Conservation (phyloP, 2,329 filamentous ascomycete genomes). For the Arthrobotrys musiformis region DNA sequence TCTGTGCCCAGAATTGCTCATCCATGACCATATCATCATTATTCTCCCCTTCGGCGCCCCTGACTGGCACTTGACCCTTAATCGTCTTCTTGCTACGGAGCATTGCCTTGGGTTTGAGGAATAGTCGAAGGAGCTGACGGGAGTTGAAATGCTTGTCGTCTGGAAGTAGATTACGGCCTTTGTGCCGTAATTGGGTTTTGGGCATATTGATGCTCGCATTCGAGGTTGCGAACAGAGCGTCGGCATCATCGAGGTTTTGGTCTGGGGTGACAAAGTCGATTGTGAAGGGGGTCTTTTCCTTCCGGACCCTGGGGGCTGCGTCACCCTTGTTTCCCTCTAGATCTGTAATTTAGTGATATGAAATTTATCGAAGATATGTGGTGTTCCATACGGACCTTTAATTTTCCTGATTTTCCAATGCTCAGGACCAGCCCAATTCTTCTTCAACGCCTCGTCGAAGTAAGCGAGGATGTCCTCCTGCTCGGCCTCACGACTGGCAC, state of each 20-base stretch:
- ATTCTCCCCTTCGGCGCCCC: conserved; percentile 62
- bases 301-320: conserved; percentile 71
- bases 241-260: conserved; percentile 74
- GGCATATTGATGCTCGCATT: conserved; percentile 85
- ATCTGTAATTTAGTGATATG: not conserved
- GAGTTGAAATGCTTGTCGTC: conserved; percentile 99
- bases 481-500: conserved; percentile 76
- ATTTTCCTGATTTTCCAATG: conserved; percentile 98
- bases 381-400: conserved; percentile 71
- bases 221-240: conserved; percentile 83
- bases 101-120: conserved; percentile 90
- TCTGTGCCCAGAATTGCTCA: conserved; percentile 91
- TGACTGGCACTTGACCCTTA: conserved; percentile 48
- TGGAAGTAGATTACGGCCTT: conserved; percentile 88
- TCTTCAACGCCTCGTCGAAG: conserved; percentile 94
- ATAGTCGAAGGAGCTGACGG: conserved; percentile 84
- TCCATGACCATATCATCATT: conserved; percentile 82
- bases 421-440: conserved; percentile 98
- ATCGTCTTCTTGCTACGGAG: conserved; percentile 54
- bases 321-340: conserved; percentile 37
- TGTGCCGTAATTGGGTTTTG: conserved; percentile 95
- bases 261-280: conserved; percentile 86
- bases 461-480: conserved; percentile 98
- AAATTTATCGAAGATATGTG: not conserved
- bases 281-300: conserved; percentile 96